Evolutionary conservation across 1,284 basidiomycete genomes (phyloP).

Genomic region (Heliocybe sulcata): DNA sequence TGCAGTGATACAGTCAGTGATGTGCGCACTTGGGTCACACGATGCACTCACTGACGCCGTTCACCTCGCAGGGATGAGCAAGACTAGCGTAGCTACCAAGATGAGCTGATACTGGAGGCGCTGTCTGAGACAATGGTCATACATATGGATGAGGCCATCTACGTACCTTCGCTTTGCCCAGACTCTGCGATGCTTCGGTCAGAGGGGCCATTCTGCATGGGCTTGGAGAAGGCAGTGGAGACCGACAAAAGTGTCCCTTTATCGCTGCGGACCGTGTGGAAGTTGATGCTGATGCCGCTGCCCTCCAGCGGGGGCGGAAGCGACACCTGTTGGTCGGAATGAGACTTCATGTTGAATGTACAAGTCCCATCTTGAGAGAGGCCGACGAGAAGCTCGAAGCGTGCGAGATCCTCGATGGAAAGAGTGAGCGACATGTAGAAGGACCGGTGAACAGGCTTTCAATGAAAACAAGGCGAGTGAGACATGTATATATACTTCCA

Average conservation of each 20-base stretch:
- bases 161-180: no score
- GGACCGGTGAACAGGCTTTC: no score
- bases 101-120: no score
- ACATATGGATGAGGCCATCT: no score
- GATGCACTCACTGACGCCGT: neutral
- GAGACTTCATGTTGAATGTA: neutral
- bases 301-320: neutral
- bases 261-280: neutral
- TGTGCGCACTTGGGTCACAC: no score
- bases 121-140: no score
- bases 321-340: neutral
- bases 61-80: neutral
- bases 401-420: neutral
- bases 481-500: neutral
- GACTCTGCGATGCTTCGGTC: no score
- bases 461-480: no score
- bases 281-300: neutral
- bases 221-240: neutral
- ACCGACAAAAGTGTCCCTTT: neutral
- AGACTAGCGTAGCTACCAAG: no score
- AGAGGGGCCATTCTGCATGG: no score
- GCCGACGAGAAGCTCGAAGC: neutral
- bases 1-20: no score
- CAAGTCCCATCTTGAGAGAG: neutral
- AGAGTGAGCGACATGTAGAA: neutral